These are phyloP conservation scores for Plasmodium cynomolgi DNA, from an alignment of 169 alveolate species.

Conservation along the genomic window DNA sequence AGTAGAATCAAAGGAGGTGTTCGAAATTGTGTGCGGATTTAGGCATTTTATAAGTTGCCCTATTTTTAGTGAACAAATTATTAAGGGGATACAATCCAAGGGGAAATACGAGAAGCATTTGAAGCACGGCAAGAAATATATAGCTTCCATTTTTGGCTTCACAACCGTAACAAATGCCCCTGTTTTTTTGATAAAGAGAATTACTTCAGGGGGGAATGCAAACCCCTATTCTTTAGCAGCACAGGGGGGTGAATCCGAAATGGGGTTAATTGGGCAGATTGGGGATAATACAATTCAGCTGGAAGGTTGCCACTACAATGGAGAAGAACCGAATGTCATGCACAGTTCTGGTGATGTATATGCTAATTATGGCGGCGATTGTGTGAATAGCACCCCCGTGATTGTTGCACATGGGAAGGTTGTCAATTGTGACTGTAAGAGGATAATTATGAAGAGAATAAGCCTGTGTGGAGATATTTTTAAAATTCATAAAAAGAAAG, in stretches of 20 bases:
- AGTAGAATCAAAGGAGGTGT: conserved; percentile 87
- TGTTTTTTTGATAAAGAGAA: conserved; percentile 41
- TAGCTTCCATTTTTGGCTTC: conserved; percentile 86
- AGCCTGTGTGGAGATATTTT: conserved; percentile 97
- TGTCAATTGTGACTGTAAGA: conserved; percentile 92
- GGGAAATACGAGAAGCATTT: conserved; percentile 78
- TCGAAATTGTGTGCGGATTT: conserved; percentile 93
- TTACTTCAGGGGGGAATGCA: not conserved
- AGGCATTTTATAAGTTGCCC: conserved; percentile 89
- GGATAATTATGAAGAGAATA: conserved; percentile 96
- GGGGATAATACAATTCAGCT: not conserved
- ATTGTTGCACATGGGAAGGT: conserved; percentile 92
- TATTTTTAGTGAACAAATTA: conserved; percentile 83
- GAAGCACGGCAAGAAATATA: conserved; percentile 78
- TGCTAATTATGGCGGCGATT: not conserved
- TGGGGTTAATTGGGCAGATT: not conserved
- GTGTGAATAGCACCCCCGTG: not conserved
- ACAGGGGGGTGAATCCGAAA: not conserved
- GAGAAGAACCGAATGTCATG: not conserved
- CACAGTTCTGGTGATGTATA: not conserved
- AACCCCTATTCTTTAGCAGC: not conserved
- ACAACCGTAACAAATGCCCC: conserved; percentile 86
- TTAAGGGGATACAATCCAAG: conserved; percentile 78
- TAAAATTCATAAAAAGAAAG: conserved; percentile 95
- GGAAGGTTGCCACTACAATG: not conserved